A percentile compares a stretch with the other conserved stretches of the same genome.
phyloP scores from a whole-genome alignment of 225 moss, liverwort and hornwort genomes.

The Pseudoscleropodium purum region DNA sequence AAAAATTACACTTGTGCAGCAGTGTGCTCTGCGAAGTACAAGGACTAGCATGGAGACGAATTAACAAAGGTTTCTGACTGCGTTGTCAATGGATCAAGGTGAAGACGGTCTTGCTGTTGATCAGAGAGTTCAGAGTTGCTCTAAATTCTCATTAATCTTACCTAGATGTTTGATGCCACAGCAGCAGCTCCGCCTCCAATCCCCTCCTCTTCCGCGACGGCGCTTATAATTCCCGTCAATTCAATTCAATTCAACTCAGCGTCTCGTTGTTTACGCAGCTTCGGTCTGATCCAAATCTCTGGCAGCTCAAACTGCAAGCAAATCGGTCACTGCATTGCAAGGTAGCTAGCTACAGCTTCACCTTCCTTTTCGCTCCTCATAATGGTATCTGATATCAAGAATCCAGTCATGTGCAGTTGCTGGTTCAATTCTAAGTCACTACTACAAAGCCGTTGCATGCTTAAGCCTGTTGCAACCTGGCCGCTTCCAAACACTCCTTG shows the following conservation, averaged over 20 bases:
- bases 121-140: neutral
- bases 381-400: neutral
- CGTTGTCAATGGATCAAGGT: neutral
- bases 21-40: neutral
- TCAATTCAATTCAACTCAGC: neutral
- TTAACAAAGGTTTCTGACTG: neutral
- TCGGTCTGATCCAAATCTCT: neutral
- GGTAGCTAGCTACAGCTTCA: neutral
- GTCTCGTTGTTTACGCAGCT: neutral
- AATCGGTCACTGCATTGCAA: neutral
- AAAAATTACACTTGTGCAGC: neutral
- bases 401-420: neutral
- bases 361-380: neutral
- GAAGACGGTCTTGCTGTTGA: neutral
- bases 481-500: constrained; percentile 10
- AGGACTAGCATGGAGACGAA: neutral
- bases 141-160: neutral
- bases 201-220: neutral
- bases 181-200: neutral
- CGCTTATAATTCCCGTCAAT: neutral
- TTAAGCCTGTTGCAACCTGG: neutral
- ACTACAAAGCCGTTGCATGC: neutral
- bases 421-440: neutral
- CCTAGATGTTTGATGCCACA: neutral
- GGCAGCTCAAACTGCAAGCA: neutral